A percentile compares a stretch with the other conserved stretches of the same genome.
Evolutionary conservation across 352 stramenopile species (phyloP).

Genomic region (Elongisporangium anandrum): DNA sequence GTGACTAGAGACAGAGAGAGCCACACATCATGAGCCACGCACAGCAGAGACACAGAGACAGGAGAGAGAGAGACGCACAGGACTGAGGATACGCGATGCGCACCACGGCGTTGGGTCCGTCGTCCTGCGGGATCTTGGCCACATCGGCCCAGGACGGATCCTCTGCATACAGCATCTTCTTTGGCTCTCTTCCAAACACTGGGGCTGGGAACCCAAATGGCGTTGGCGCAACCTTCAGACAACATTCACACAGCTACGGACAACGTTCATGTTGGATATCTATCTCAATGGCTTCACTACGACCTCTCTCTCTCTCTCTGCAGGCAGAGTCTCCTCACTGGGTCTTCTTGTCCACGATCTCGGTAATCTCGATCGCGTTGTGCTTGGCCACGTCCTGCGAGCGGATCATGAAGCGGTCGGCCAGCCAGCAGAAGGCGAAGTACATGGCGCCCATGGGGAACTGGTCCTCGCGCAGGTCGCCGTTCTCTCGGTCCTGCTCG

Average conservation of each 20-base stretch:
- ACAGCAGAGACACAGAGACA: slow-evolving; percentile 1
- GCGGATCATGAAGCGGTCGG: slow-evolving; percentile 81
- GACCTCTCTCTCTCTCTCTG: no score
- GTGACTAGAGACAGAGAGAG: slow-evolving; percentile 36
- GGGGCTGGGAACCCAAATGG: background rate
- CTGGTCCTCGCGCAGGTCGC: slow-evolving; percentile 58
- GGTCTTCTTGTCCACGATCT: slow-evolving; percentile 33
- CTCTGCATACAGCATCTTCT: slow-evolving; percentile 53
- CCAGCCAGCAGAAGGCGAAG: slow-evolving; percentile 71
- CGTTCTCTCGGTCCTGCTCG: slow-evolving; percentile 34
- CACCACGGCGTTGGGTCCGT: slow-evolving; percentile 73
- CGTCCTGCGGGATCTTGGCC: slow-evolving; percentile 77
- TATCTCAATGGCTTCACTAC: no score
- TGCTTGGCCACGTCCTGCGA: slow-evolving; percentile 58
- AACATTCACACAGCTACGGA: slow-evolving; percentile 1
- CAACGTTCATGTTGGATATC: no score
- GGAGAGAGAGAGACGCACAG: slow-evolving; percentile 36
- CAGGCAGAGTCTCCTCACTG: background rate
- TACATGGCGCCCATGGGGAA: slow-evolving; percentile 69
- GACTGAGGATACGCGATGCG: slow-evolving; percentile 69
- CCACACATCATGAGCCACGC: background rate
- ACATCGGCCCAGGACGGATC: slow-evolving; percentile 78
- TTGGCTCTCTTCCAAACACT: background rate
- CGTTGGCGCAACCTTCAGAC: slow-evolving; percentile 9
- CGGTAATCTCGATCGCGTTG: slow-evolving; percentile 52